Evolutionary conservation across 306 rosid genomes (phyloP).

Genomic region (Vicia sativa): DNA sequence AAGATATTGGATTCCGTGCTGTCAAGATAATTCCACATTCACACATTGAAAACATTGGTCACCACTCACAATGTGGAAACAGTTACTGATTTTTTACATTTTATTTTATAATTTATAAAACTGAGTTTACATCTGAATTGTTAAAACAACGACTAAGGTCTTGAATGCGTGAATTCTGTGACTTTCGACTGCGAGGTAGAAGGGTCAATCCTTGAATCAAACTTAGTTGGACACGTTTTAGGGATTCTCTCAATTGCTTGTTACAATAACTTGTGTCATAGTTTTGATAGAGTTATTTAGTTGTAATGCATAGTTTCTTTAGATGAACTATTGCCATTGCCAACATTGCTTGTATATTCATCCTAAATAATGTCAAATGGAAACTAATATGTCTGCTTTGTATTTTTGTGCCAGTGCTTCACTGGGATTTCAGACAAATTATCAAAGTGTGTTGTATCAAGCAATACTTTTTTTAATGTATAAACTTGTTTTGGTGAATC

Average conservation of each 20-base stretch:
- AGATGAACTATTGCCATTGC: constrained; percentile 9
- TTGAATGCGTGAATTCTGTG: too few relatives aligned
- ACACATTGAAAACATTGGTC: too few relatives aligned
- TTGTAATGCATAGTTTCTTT: constrained; percentile 28
- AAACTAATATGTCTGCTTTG: background rate
- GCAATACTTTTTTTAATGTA: background rate
- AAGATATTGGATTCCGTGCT: too few relatives aligned
- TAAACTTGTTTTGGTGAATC: too few relatives aligned
- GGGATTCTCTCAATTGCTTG: background rate
- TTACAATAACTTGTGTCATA: background rate
- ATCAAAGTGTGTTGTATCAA: constrained; percentile 10
- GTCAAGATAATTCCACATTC: too few relatives aligned
- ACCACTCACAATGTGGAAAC: too few relatives aligned
- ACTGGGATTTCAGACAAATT: background rate
- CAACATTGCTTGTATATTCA: constrained; percentile 37
- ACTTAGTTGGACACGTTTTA: background rate
- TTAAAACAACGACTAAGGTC: too few relatives aligned
- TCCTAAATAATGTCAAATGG: constrained; percentile 34
- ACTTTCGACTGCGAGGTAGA: too few relatives aligned
- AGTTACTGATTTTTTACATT: too few relatives aligned
- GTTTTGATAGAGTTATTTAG: constrained; percentile 17
- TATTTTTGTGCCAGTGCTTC: background rate
- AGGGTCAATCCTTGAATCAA: constrained; percentile 15
- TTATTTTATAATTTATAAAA: too few relatives aligned
- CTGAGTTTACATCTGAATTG: too few relatives aligned